Evolutionary conservation across 1,284 basidiomycete species (phyloP).

Genomic region (Rhodotorula mucilaginosa): DNA sequence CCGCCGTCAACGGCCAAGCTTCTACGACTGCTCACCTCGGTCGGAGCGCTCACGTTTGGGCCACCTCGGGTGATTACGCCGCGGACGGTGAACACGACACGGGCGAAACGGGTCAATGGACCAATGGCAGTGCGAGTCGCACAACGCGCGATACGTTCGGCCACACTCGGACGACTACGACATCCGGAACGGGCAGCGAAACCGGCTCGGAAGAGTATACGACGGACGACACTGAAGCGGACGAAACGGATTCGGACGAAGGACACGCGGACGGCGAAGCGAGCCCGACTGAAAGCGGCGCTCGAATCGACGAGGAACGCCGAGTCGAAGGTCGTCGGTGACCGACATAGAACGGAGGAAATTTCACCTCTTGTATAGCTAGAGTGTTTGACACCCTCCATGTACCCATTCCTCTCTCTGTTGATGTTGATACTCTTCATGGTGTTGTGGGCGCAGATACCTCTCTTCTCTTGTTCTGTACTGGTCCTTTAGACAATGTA

Average conservation of each 20-base stretch:
- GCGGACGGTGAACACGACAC: not conserved
- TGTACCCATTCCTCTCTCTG: no score
- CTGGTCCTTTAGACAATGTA: not conserved
- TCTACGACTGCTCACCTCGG: conserved; percentile 28
- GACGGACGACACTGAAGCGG: not conserved
- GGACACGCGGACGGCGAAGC: not conserved
- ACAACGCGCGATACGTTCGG: not conserved
- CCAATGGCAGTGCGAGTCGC: not conserved
- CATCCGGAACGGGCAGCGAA: not conserved
- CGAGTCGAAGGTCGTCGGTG: not conserved
- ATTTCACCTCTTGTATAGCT: no score
- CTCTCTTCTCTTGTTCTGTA: not conserved
- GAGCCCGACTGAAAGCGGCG: not conserved
- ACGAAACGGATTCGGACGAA: not conserved
- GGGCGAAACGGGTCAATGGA: conserved; percentile 4
- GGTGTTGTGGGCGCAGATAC: not conserved
- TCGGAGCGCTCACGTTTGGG: conserved; percentile 32
- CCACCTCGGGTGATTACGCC: not conserved
- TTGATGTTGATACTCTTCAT: no score
- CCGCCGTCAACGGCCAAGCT: not conserved
- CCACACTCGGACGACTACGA: not conserved
- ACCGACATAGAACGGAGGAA: no score
- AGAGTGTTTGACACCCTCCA: no score
- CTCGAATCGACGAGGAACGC: not conserved
- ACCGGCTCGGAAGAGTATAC: not conserved